Evolutionary conservation across 1,139 yeast genomes (phyloP).

Genomic region (Hyphopichia khmerensis): DNA sequence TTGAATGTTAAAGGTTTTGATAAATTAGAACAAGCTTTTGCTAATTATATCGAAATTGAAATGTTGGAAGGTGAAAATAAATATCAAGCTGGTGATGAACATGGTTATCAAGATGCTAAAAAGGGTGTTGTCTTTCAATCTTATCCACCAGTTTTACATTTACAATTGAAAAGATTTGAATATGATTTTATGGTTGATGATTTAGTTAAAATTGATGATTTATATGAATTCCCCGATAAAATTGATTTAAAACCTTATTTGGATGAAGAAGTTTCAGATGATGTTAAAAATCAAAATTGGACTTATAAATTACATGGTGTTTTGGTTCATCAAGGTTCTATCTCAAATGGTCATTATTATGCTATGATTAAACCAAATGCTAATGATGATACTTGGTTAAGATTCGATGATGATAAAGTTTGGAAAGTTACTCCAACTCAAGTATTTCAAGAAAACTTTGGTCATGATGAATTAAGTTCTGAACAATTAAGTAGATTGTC

Average conservation of each 20-base stretch:
- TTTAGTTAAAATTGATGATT: slow-evolving; percentile 87
- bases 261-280: slow-evolving; percentile 52
- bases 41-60: slow-evolving; percentile 85
- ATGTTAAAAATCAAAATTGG: slow-evolving; percentile 59
- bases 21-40: slow-evolving; percentile 72
- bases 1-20: slow-evolving; percentile 84
- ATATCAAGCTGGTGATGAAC: slow-evolving; percentile 84
- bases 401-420: slow-evolving; percentile 94
- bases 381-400: slow-evolving; percentile 68
- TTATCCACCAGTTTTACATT: slow-evolving; percentile 89
- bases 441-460: slow-evolving; percentile 91
- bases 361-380: slow-evolving; percentile 84
- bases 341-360: slow-evolving; percentile 94
- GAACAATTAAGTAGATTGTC: slow-evolving; percentile 50
- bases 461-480: slow-evolving; percentile 61
- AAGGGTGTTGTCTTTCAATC: slow-evolving; percentile 92
- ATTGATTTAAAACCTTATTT: slow-evolving; percentile 81
- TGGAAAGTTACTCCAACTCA: slow-evolving; percentile 81
- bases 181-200: slow-evolving; percentile 90
- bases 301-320: slow-evolving; percentile 88
- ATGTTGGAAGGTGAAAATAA: slow-evolving; percentile 92
- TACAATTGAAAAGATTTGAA: slow-evolving; percentile 91
- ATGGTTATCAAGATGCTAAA: slow-evolving; percentile 92
- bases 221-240: slow-evolving; percentile 83
- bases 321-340: slow-evolving; percentile 92